These are phyloP conservation scores for Penicillium sp. DNA, from an alignment of 2,329 filamentous ascomycete genomes.

Conservation along the genomic window DNA sequence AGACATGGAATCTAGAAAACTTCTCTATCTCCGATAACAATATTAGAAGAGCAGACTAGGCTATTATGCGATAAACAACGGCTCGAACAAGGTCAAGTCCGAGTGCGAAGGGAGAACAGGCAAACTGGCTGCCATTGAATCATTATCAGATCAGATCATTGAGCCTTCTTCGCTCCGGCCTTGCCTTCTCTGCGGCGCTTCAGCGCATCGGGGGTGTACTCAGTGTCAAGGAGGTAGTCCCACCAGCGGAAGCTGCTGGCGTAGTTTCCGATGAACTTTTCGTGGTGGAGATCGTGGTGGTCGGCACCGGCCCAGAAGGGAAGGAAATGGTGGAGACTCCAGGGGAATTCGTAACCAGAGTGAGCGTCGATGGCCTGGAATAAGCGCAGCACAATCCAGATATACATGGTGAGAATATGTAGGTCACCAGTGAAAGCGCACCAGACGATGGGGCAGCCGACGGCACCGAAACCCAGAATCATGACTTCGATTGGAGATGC, in stretches of 20 bases:
- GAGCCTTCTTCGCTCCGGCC: slow-evolving; percentile 25
- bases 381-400: slow-evolving; percentile 87
- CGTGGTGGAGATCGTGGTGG: slow-evolving; percentile 95
- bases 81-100: background rate
- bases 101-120: background rate
- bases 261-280: slow-evolving; percentile 98
- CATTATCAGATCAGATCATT: slow-evolving; percentile 14
- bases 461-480: slow-evolving; percentile 83
- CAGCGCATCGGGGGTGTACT: slow-evolving; percentile 82
- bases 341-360: slow-evolving; percentile 97
- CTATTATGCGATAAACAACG: background rate
- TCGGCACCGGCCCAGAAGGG: slow-evolving; percentile 97
- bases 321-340: slow-evolving; percentile 90
- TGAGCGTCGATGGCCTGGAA: slow-evolving; percentile 98
- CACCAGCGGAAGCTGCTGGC: slow-evolving; percentile 98
- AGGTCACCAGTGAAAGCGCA: slow-evolving; percentile 78
- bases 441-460: slow-evolving; percentile 79
- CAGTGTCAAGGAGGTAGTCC: slow-evolving; percentile 91
- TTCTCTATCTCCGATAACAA: too few species aligned
- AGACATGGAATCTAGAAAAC: too few species aligned
- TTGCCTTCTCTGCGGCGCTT: slow-evolving; percentile 71
- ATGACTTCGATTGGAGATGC: slow-evolving; percentile 96
- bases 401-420: slow-evolving; percentile 96
- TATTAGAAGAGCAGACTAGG: background rate
- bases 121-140: background rate